Evolutionary conservation across 176 grass and related monocot species (phyloP).

Genomic region (Triticum urartu): DNA sequence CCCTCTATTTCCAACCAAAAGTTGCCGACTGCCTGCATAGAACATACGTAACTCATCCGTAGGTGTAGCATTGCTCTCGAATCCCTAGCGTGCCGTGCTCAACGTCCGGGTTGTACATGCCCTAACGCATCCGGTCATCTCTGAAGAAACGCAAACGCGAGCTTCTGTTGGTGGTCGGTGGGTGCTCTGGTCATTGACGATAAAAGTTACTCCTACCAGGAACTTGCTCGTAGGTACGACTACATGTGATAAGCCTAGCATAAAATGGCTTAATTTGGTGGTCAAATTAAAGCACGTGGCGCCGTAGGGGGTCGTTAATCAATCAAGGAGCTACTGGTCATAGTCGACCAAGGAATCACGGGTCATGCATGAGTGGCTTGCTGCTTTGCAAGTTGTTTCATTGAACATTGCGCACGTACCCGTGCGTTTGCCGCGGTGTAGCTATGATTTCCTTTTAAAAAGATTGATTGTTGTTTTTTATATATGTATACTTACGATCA

Average conservation of each 20-base stretch:
- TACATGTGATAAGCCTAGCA: neutral
- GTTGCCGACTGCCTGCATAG: too few relatives aligned
- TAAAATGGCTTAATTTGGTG: neutral
- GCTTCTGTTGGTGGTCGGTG: too few relatives aligned
- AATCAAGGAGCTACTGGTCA: neutral
- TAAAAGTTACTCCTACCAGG: neutral
- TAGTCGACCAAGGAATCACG: neutral
- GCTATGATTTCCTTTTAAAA: neutral
- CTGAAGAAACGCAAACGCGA: too few relatives aligned
- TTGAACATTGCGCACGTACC: neutral
- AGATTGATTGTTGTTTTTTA: neutral
- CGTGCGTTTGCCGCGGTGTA: neutral
- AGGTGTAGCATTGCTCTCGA: too few relatives aligned
- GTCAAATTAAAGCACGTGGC: neutral
- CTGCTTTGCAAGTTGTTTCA: neutral
- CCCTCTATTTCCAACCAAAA: too few relatives aligned
- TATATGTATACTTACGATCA: neutral
- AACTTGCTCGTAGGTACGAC: neutral
- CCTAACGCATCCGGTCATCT: too few relatives aligned
- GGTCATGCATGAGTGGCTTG: neutral
- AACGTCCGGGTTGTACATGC: too few relatives aligned
- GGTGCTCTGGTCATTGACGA: neutral
- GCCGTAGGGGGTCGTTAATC: neutral
- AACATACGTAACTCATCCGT: too few relatives aligned
- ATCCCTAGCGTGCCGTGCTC: too few relatives aligned